Base-by-base conservation (phyloP, 495 filamentous ascomycete genomes). In the Neurospora sp. region DNA sequence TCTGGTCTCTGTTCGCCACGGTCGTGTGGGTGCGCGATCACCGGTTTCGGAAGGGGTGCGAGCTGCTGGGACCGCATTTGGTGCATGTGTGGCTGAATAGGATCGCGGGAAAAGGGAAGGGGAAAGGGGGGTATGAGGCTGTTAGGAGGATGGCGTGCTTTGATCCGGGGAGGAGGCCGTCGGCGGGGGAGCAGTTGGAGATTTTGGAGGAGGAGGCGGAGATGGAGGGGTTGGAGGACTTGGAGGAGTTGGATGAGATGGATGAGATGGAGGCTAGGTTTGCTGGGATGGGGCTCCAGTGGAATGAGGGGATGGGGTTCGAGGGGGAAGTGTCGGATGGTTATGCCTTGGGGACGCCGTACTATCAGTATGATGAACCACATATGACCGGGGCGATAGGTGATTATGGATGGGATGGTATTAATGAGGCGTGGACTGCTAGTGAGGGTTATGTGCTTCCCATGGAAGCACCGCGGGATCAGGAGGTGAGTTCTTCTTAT, bases 1-100 rank as follows among this genome's bases (percentile, higher is more conserved):
- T 85, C 12, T 86, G 81, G 82, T 83, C 81, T 5, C 76, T 85
- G 4, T 86, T 82, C 70, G 80, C 84, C 54, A 86, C 83, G 1
- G 74, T 82, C 38, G 72, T 83, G 6, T 84, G 81, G 81, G 75
- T 76, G 40, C 70, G 74, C 14, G 76, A 81, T 2, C 9, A 39
- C 2, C 41, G 72, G 7, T 83, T 83, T 72, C 75, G 78, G 9
- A 23, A 39, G 4, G 11, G 7, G 3, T 80, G 78, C 23, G 42
- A 69, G 4, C 11, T 72, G 31, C 39, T 74, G 42, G 48, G 72
- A 2, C 77, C 72, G 0, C 44, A 69, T 7, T 44, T 79, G 4
- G 71, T 81, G 18, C 78, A 81, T 62, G 12, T 27, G 0, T 76
- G 75, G 74, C 72, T 81, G 1, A 48, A 62, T 6, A 4, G 20